Base-by-base conservation (phyloP, 2,329 filamentous ascomycete species). In the Cladosporium colombiae region DNA sequence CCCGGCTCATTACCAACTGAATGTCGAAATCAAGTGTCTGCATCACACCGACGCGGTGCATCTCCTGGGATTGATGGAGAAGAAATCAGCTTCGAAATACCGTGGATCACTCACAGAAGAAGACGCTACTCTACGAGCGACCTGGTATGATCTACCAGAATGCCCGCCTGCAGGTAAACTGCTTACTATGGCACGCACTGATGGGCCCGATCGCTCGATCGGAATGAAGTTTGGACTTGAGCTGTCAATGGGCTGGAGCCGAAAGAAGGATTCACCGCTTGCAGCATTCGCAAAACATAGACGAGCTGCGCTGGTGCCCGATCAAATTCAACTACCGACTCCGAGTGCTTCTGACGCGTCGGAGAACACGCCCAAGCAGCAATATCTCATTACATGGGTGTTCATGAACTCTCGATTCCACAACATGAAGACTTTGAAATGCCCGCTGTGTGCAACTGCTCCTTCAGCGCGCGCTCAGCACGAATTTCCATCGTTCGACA, bases 71-170 rank as follows among this genome's bases (percentile, higher is more conserved):
- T 67, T 70, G 56, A 62, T 79, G 18, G 65, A 70, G 49, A 68
- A n/a, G 56, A 66, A 40, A 25, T 53, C 33, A 64, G 29, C 55
- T 16, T 46, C 44, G 23, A 52, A 46, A 21, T 27, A 46, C 18
- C 65, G 59, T 31, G n/a, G 44, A 35, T 44, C 53, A 29, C 53
- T 25, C 8, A 55, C 68, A 5, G 52, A 61, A 13, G 66, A 68
- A 25, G 70, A 74, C 62, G 65, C 68, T 56, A 62, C 62, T 62
- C 37, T 80, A 1, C 68, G 67, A 46, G 68, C 73, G 10, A 70
- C 64, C 8, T 79, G 75, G 73, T 58, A 62, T 2, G 70, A 74
- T 25, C 70, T 80, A 5, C 73, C 77, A 5, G 60, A 71, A 5
- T 71, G 72, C 58, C 73, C 72, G 6, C 13, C 61, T 1, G 29